Evolutionary conservation across 495 filamentous ascomycete species (phyloP).

Genomic region (Aspergillus indologenus): DNA sequence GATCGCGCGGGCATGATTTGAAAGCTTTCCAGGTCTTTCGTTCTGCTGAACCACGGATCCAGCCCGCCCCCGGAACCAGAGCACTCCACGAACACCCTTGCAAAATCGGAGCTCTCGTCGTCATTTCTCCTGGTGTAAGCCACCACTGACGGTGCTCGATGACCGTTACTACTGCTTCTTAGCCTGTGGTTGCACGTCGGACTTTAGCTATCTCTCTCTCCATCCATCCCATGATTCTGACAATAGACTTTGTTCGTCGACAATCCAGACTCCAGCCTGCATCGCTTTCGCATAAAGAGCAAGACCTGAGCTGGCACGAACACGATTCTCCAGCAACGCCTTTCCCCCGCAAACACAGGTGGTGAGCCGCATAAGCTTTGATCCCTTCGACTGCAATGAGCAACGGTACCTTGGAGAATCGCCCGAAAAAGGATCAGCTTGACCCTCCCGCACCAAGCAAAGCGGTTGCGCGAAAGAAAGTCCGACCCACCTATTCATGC

Average conservation of each 20-base stretch:
- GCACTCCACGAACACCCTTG: background rate
- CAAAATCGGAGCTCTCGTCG: constrained; percentile 1
- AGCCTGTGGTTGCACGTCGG: background rate
- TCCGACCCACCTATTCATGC: constrained; percentile 30
- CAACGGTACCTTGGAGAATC: background rate
- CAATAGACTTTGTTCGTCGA: constrained; percentile 10
- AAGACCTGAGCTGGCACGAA: background rate
- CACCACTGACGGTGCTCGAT: constrained; percentile 4
- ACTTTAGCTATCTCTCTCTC: background rate
- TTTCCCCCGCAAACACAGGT: background rate
- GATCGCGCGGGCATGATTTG: background rate
- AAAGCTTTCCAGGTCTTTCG: background rate
- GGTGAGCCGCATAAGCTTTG: background rate
- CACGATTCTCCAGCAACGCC: background rate
- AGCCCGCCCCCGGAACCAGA: background rate
- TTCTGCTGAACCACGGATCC: background rate
- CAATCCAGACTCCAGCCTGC: background rate
- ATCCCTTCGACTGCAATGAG: background rate
- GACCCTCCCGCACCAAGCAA: constrained; percentile 9
- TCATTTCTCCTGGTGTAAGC: constrained; percentile 7
- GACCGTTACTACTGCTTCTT: background rate
- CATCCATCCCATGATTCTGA: background rate
- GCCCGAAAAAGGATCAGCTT: constrained; percentile 6
- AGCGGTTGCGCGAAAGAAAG: constrained; percentile 22
- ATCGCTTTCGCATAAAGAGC: background rate